Conservation (phyloP, 345 rosid genomes). For the Populus euphratica region DNA sequence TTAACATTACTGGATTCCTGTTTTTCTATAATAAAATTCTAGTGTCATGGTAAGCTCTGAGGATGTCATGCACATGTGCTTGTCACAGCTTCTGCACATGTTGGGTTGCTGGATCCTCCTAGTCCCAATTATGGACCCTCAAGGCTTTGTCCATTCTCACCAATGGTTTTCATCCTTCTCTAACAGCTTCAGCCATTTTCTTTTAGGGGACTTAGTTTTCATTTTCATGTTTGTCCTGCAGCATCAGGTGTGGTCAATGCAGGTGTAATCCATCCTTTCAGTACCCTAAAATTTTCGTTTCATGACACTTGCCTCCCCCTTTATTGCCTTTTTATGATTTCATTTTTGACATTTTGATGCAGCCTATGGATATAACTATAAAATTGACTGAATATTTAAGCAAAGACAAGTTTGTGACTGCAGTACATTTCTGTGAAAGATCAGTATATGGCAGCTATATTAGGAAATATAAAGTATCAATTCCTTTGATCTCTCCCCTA, state of each 20-base stretch:
- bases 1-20: background rate
- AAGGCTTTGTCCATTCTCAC: background rate
- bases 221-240: background rate
- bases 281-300: background rate
- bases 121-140: background rate
- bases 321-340: background rate
- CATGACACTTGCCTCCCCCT: background rate
- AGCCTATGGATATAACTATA: background rate
- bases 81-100: background rate
- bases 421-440: background rate
- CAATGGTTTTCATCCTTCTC: background rate
- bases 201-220: background rate
- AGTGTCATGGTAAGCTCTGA: background rate
- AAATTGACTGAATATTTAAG: background rate
- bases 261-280: background rate
- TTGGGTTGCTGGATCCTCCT: background rate
- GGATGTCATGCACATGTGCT: background rate
- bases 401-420: background rate
- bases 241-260: background rate
- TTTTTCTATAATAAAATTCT: background rate
- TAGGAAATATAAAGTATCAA: background rate
- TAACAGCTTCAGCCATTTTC: background rate
- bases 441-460: background rate
- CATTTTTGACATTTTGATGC: background rate
- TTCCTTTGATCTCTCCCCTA: background rate